These are phyloP conservation scores for Aspergillus novofumigatus DNA, from an alignment of 2,329 filamentous ascomycete species.

Conservation along the genomic window DNA sequence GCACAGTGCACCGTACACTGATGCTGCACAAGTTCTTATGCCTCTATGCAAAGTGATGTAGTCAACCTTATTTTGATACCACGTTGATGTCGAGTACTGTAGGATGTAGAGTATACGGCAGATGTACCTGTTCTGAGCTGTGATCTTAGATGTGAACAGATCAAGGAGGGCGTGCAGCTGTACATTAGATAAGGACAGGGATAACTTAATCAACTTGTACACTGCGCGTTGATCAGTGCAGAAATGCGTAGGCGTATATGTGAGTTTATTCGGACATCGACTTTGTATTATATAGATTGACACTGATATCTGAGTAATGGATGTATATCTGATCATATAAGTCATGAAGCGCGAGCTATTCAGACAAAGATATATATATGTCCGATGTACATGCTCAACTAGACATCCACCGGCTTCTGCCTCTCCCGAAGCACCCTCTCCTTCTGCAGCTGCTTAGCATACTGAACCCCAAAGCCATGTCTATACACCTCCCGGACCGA, in stretches of 20 bases:
- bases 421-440: too few relatives aligned
- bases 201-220: background rate
- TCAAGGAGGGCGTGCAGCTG: background rate
- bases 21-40: background rate
- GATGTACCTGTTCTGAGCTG: background rate
- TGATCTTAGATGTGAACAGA: background rate
- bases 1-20: background rate
- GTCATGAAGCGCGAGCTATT: too few relatives aligned
- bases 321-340: background rate
- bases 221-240: too few relatives aligned
- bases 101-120: background rate
- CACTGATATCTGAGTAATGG: background rate
- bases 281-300: background rate
- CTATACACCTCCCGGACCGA: conserved; percentile 51
- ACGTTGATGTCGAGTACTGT: background rate
- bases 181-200: background rate
- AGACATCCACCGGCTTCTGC: too few relatives aligned
- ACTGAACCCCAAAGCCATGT: conserved; percentile 45
- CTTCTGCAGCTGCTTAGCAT: conserved; percentile 25
- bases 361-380: too few relatives aligned
- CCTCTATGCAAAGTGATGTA: background rate
- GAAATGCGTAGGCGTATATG: background rate
- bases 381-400: too few relatives aligned
- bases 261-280: background rate
- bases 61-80: background rate